Base-by-base conservation (phyloP, 129 eudicot genomes). In the Silybum marianum region DNA sequence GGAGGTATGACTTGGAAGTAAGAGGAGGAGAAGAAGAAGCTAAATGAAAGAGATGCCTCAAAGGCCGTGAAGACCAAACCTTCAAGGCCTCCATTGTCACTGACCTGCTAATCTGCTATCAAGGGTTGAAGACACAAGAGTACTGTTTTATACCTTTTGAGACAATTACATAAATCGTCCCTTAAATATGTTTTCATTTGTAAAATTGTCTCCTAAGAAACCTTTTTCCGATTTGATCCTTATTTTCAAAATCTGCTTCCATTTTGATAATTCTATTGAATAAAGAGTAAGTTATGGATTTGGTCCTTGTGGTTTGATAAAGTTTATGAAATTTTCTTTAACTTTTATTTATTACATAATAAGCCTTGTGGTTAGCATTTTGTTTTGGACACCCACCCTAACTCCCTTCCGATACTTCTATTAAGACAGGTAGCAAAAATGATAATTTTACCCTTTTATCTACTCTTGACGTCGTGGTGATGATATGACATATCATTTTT, bases 61-160 rank as follows among this genome's bases (percentile, higher is more conserved):
- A 30, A 24, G 92, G 95, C 58, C 88, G 85, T 51, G 90, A 73
- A 22, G 84, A 84, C 83, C 87, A 87, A 12, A 81, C 84, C 80
- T 84, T 87, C 85, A 91, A 71, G 54, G 85, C 89, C 91, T 91
- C 96, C 92, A 88, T 90, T 83, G 28, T 77, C 51, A 54, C 84
- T 78, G 28, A 72, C 1, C 77, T 79, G 51, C 58, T 21, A 72
- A 72, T 19, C 12, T 72, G 32, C 7, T 22, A 79, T 8, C 51
- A 58, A 69, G 48, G 69, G 83, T 69, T 32, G 71, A 79, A 70
- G 39, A 79, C 8, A 25, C 2, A 39, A 58, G 84, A 77, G 73
- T 14, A 60, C 13, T 16, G 10, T 80, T 72, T 65, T 22, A 65
- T 19, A 21, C 60, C 0, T 5, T 6, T 32, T 65, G 23, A 9